These are phyloP conservation scores for Epichloe aotearoae DNA, from an alignment of 2,329 filamentous ascomycete genomes.

Conservation along the genomic window DNA sequence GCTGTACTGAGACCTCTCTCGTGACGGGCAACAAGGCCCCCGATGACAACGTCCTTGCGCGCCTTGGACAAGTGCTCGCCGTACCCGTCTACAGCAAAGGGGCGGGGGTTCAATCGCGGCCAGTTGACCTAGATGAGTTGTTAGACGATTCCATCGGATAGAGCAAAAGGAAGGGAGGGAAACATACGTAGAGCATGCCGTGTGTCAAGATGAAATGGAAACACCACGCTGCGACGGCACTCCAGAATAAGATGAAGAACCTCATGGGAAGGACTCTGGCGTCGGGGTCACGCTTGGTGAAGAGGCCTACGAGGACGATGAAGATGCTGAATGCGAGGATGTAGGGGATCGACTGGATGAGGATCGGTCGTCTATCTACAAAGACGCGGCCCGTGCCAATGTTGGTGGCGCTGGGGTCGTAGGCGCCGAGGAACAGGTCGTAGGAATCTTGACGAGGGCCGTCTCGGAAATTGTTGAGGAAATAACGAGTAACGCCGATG, in stretches of 20 bases:
- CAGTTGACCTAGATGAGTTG: slow-evolving; percentile 67
- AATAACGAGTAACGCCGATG: slow-evolving; percentile 80
- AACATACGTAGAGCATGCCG: slow-evolving; percentile 86
- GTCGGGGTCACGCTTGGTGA: slow-evolving; percentile 59
- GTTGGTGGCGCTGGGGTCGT: slow-evolving; percentile 59
- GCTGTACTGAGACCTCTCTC: slow-evolving; percentile 76
- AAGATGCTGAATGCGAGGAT: slow-evolving; percentile 76
- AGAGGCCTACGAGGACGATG: slow-evolving; percentile 61
- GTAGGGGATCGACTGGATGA: slow-evolving; percentile 91
- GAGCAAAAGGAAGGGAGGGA: background rate
- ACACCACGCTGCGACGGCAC: slow-evolving; percentile 55
- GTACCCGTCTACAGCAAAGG: slow-evolving; percentile 77
- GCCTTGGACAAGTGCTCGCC: slow-evolving; percentile 76
- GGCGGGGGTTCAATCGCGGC: slow-evolving; percentile 86
- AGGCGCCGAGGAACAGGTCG: slow-evolving; percentile 82
- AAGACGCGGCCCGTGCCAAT: slow-evolving; percentile 66
- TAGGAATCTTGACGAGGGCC: slow-evolving; percentile 92
- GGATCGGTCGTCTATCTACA: slow-evolving; percentile 67
- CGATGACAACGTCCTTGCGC: slow-evolving; percentile 69
- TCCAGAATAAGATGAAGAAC: slow-evolving; percentile 69
- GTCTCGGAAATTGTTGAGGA: slow-evolving; percentile 88
- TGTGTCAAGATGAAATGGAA: slow-evolving; percentile 67
- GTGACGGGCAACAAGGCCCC: slow-evolving; percentile 53
- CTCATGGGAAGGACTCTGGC: slow-evolving; percentile 69
- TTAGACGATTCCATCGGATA: background rate